Percentiles rank a stretch among this genome's conserved stretches.
Conservation (phyloP, 2,329 filamentous ascomycete genomes). For the Immersiporthe knoxdaviesiana region DNA sequence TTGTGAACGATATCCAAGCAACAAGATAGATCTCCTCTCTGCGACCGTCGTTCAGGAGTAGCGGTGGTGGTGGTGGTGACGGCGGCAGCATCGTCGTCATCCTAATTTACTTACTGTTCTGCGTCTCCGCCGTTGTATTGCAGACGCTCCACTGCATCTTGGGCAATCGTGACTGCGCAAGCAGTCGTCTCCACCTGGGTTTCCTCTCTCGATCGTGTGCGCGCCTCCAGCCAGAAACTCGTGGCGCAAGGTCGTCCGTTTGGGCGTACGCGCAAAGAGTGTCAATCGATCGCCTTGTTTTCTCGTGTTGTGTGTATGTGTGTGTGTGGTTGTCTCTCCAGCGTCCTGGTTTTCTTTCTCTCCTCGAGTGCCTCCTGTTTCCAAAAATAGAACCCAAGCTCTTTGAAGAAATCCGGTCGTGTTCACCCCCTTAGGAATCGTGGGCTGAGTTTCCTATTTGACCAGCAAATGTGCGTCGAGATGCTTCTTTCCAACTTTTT, state of each 20-base stretch:
- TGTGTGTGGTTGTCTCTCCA: neutral
- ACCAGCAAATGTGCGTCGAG: neutral
- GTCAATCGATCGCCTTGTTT: neutral
- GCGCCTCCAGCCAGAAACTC: constrained; percentile 2
- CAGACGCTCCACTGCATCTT: constrained; percentile 27
- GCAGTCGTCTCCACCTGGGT: constrained; percentile 17
- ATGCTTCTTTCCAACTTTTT: neutral
- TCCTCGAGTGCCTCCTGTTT: neutral
- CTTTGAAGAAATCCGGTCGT: neutral
- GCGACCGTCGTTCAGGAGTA: neutral
- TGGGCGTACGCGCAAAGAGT: too few species aligned
- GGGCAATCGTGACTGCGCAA: constrained; percentile 14
- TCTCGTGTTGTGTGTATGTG: neutral
- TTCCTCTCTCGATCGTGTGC: constrained; percentile 5
- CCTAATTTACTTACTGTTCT: constrained; percentile 36
- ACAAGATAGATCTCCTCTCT: neutral
- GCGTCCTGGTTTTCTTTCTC: neutral
- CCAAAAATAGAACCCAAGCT: constrained; percentile 13
- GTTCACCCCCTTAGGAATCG: neutral
- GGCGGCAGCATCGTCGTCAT: too few species aligned
- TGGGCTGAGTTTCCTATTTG: neutral
- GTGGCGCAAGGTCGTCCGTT: neutral
- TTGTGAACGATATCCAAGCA: constrained; percentile 38
- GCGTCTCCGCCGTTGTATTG: constrained; percentile 28
- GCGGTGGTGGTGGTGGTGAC: too few species aligned